phyloP scores from a whole-genome alignment of 345 rosid species.

The Isatis tinctoria region DNA sequence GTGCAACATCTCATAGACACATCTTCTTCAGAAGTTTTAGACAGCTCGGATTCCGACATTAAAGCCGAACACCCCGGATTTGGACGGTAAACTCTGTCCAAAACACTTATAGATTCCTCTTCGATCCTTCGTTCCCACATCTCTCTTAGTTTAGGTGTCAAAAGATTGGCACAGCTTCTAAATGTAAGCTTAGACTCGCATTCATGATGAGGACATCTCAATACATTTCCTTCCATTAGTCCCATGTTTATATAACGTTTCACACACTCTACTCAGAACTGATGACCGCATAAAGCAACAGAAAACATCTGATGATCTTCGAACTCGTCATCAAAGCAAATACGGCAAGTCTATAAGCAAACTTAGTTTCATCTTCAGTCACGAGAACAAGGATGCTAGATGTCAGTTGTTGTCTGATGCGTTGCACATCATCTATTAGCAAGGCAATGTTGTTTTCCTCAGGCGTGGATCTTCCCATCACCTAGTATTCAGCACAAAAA shows the following conservation, averaged over 20 bases:
- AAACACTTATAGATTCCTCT: background rate
- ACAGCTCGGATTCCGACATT: background rate
- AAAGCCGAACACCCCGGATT: background rate
- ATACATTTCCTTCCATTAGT: constrained; percentile 42
- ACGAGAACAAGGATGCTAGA: background rate
- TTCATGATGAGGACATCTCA: constrained; percentile 17
- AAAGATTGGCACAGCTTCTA: background rate
- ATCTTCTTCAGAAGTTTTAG: background rate
- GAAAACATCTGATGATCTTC: constrained; percentile 42
- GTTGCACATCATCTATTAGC: background rate
- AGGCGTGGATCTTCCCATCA: background rate
- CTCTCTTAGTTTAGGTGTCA: background rate
- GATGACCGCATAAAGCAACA: constrained; percentile 48
- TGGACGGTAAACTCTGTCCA: background rate
- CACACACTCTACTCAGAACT: constrained; percentile 60
- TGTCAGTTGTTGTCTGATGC: background rate
- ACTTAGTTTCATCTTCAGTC: background rate
- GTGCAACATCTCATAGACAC: background rate
- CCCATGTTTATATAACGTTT: constrained; percentile 46
- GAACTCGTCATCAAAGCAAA: constrained; percentile 13
- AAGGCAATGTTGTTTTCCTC: background rate
- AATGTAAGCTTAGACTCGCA: background rate
- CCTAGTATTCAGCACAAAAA: background rate
- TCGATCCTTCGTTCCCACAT: background rate
- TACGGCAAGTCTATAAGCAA: constrained; percentile 11